Conservation (phyloP, 2,329 filamentous ascomycete genomes). For the Acrocalymma vagum region DNA sequence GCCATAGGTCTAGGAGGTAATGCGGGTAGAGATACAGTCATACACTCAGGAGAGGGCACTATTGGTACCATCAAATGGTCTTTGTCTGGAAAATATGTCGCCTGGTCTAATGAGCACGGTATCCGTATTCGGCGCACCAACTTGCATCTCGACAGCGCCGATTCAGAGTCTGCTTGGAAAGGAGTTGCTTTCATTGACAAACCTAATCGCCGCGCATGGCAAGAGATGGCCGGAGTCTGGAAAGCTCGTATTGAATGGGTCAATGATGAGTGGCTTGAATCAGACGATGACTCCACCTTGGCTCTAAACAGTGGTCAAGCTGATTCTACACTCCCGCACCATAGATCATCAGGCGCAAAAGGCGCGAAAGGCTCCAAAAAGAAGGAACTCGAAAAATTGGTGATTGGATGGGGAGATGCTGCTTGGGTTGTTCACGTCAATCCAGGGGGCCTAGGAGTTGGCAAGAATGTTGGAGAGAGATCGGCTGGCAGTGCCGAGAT, state of each 20-base stretch:
- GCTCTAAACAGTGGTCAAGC: constrained; percentile 44
- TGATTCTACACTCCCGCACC: constrained; percentile 45
- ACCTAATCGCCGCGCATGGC: constrained; percentile 86
- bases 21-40: constrained; percentile 81
- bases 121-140: constrained; percentile 98
- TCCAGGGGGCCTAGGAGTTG: constrained; percentile 72
- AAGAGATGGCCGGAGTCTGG: constrained; percentile 97
- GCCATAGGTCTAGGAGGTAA: constrained; percentile 82
- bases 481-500: constrained; percentile 86
- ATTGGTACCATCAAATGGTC: constrained; percentile 97
- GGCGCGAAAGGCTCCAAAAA: constrained; percentile 35
- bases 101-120: constrained; percentile 95
- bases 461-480: constrained; percentile 73
- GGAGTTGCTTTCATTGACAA: constrained; percentile 91
- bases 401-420: constrained; percentile 95
- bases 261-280: constrained; percentile 80
- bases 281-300: constrained; percentile 66
- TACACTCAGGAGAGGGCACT: constrained; percentile 91
- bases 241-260: constrained; percentile 94
- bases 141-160: constrained; percentile 76
- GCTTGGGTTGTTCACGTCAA: constrained; percentile 96
- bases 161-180: constrained; percentile 90
- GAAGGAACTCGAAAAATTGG: constrained; percentile 71
- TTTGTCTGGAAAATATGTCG: constrained; percentile 87
- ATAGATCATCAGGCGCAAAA: constrained; percentile 56